These are phyloP conservation scores for Oehlia diaphana DNA, from an alignment of 192 early-diverging fungal species.

Conservation along the genomic window DNA sequence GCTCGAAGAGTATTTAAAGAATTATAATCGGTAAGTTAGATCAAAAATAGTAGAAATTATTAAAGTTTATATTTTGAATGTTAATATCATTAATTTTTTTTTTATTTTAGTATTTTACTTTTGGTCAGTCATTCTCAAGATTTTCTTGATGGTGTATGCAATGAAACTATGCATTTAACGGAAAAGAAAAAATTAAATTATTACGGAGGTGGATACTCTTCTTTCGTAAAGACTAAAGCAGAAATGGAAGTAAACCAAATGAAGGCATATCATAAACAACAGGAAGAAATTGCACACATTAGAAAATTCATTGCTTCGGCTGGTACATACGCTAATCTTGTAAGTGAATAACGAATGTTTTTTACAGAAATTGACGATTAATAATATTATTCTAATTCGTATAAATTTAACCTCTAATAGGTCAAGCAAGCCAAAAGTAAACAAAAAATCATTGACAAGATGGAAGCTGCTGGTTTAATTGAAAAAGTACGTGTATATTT, in stretches of 20 bases:
- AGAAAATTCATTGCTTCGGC: conserved; percentile 98
- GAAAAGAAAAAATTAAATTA: conserved; percentile 84
- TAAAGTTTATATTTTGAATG: conserved; percentile 66
- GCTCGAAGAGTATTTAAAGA: conserved; percentile 93
- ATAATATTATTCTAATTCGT: background rate
- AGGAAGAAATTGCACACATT: conserved; percentile 98
- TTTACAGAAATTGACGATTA: background rate
- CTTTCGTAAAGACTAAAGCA: conserved; percentile 89
- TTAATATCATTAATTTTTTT: conserved; percentile 42
- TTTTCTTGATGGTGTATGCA: conserved; percentile 91
- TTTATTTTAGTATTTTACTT: conserved; percentile 72
- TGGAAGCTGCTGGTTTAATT: conserved; percentile 97
- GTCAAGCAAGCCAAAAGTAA: conserved; percentile 94
- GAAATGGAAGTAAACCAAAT: conserved; percentile 98
- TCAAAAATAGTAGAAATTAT: no score
- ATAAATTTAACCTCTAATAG: background rate
- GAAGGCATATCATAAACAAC: conserved; percentile 99
- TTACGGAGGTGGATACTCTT: conserved; percentile 98
- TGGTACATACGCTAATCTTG: conserved; percentile 99
- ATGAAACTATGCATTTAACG: conserved; percentile 18
- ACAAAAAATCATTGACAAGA: conserved; percentile 99
- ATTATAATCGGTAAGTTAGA: conserved; percentile 43
- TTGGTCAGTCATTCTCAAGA: conserved; percentile 94
- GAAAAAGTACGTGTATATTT: conserved; percentile 75
- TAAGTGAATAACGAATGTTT: conserved; percentile 29